Evolutionary conservation across 306 rosid species (phyloP).

Genomic region (Castanea mollissima): DNA sequence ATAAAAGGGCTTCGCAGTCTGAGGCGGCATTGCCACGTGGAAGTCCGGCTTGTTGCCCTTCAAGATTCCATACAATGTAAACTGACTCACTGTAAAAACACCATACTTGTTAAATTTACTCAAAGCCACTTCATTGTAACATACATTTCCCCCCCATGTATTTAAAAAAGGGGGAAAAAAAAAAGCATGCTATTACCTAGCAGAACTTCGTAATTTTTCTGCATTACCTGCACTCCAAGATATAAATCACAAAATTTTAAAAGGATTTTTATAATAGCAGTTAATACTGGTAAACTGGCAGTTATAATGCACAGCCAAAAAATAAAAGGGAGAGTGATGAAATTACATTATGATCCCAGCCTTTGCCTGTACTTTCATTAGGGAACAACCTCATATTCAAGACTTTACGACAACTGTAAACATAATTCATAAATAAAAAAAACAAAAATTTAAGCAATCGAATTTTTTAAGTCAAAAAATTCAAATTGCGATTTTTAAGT

Average conservation of each 20-base stretch:
- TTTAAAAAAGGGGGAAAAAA: background rate
- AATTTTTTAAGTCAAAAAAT: no score
- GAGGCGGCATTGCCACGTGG: conserved; percentile 89
- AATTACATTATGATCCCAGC: conserved; percentile 80
- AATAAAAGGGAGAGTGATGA: background rate
- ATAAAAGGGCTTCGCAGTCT: conserved; percentile 74
- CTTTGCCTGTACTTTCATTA: conserved; percentile 65
- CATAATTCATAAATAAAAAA: background rate
- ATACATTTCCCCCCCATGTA: background rate
- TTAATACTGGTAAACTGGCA: conserved; percentile 5
- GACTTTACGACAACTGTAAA: conserved; percentile 77
- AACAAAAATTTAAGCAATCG: background rate
- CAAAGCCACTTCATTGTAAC: background rate
- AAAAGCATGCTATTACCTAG: conserved; percentile 38
- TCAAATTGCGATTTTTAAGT: no score
- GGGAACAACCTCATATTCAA: conserved; percentile 87
- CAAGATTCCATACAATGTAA: conserved; percentile 77
- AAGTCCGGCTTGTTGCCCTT: conserved; percentile 97
- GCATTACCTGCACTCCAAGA: conserved; percentile 55
- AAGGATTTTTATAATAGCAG: background rate
- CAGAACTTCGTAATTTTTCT: conserved; percentile 71
- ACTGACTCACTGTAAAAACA: conserved; percentile 77
- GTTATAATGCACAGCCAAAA: background rate
- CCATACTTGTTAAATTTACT: background rate
- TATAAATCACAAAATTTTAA: background rate